Percentiles rank a stretch among this genome's conserved stretches.
Conservation (phyloP, 352 stramenopile genomes). For the Globisporangium uncinulatum region DNA sequence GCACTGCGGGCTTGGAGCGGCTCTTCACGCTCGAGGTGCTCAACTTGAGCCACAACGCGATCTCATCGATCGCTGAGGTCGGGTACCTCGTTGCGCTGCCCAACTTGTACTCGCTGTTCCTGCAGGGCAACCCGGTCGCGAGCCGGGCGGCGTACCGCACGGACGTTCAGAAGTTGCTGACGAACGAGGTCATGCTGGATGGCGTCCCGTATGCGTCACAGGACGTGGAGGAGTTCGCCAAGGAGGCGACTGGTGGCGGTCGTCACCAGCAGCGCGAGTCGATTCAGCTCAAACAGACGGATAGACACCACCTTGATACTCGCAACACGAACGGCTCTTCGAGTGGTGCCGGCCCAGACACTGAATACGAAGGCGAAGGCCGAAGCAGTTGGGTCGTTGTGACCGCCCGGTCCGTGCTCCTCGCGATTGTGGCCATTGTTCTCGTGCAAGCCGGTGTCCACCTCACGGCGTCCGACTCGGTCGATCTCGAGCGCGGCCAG, state of each 20-base stretch:
- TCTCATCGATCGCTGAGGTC: slow-evolving; percentile 12
- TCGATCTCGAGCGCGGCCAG: slow-evolving; percentile 7
- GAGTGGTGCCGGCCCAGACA: background rate
- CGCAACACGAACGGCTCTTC: background rate
- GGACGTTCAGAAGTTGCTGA: slow-evolving; percentile 14
- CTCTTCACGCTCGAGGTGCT: slow-evolving; percentile 15
- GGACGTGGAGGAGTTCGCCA: slow-evolving; percentile 9
- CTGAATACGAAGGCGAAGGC: background rate
- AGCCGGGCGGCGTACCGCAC: slow-evolving; percentile 9
- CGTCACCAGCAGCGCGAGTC: background rate
- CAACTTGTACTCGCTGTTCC: slow-evolving; percentile 11
- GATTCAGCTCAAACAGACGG: background rate
- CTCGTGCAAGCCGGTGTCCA: slow-evolving; percentile 5
- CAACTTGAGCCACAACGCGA: slow-evolving; percentile 17
- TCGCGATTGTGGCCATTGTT: slow-evolving; percentile 8
- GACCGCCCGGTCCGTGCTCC: slow-evolving; percentile 6
- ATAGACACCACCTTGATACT: background rate
- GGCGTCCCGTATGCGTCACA: slow-evolving; percentile 8
- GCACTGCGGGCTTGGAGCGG: slow-evolving; percentile 15
- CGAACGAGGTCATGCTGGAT: slow-evolving; percentile 16
- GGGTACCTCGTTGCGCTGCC: slow-evolving; percentile 14
- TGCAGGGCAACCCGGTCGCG: slow-evolving; percentile 15
- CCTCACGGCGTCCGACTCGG: background rate
- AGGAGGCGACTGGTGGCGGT: background rate
- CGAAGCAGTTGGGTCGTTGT: background rate